Evolutionary conservation across 805 yeast species (phyloP).

Genomic region (Isabelozyma heimii): DNA sequence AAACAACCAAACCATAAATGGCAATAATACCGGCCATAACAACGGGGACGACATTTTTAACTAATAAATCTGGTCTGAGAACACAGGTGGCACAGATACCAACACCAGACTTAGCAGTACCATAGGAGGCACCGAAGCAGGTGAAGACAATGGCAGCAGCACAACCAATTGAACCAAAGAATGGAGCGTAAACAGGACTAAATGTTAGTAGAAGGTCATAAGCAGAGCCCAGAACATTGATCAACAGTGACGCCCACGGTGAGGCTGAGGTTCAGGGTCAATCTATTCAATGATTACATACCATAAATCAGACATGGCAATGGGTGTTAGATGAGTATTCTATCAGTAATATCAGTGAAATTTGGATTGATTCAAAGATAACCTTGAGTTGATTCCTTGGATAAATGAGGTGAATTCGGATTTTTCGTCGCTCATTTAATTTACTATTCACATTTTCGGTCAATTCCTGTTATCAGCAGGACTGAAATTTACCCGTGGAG

Average conservation of each 20-base stretch:
- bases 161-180: conserved; percentile 99
- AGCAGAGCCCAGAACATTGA: not conserved
- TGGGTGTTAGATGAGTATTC: not conserved
- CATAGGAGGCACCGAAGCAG: conserved; percentile 98
- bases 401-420: not conserved
- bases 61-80: conserved; percentile 92
- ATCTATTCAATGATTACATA: conserved; percentile 34
- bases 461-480: not conserved
- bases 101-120: conserved; percentile 99
- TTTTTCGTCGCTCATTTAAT: not conserved
- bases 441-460: not conserved
- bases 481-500: not conserved
- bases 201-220: conserved; percentile 13
- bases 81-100: conserved; percentile 99
- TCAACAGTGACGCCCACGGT: not conserved
- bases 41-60: conserved; percentile 93
- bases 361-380: not conserved
- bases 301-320: conserved; percentile 72
- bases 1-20: conserved; percentile 94
- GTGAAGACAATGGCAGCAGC: conserved; percentile 99
- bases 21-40: conserved; percentile 99
- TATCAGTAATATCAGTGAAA: not conserved
- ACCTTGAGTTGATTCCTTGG: not conserved
- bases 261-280: not conserved
- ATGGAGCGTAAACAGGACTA: conserved; percentile 86